Percentiles rank a stretch among this genome's conserved stretches.
These are phyloP conservation scores for Chionographis japonica DNA, from an alignment of 106 monocot genomes.

Conservation along the genomic window DNA sequence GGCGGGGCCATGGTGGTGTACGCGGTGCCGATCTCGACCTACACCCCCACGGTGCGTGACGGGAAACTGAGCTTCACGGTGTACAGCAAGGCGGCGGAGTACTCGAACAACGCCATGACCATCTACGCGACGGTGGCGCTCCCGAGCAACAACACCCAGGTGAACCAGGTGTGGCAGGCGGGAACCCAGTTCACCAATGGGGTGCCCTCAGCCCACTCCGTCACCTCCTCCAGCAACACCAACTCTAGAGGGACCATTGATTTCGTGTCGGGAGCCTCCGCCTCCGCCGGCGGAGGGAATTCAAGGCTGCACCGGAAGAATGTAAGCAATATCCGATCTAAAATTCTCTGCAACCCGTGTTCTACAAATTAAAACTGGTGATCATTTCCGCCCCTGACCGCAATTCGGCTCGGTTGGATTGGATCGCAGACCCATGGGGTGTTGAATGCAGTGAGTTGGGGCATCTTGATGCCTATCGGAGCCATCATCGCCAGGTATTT, in stretches of 20 bases:
- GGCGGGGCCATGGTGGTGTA: conserved; percentile 14
- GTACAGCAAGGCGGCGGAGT: conserved; percentile 10
- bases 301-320: conserved; percentile 28
- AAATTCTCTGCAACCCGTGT: too few relatives aligned
- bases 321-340: conserved; percentile 14
- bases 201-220: conserved; percentile 3
- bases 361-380: too few relatives aligned
- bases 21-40: conserved; percentile 12
- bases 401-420: not conserved
- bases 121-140: conserved; percentile 23
- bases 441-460: conserved; percentile 82
- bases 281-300: not conserved
- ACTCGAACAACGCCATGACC: conserved; percentile 12
- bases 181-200: conserved; percentile 7
- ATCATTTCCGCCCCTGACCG: too few relatives aligned
- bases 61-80: conserved; percentile 12
- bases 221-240: conserved; percentile 13
- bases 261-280: conserved; percentile 23
- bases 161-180: conserved; percentile 35
- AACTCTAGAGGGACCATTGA: conserved; percentile 12
- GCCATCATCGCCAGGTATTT: conserved; percentile 66
- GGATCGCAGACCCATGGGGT: conserved; percentile 64
- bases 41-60: conserved; percentile 3
- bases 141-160: conserved; percentile 13
- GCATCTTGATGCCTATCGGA: conserved; percentile 70